Evolutionary conservation across 1,284 basidiomycete genomes (phyloP), one percentile per base, ranked within the genome.

Genomic region (Apiotrichum gamsii): DNA sequence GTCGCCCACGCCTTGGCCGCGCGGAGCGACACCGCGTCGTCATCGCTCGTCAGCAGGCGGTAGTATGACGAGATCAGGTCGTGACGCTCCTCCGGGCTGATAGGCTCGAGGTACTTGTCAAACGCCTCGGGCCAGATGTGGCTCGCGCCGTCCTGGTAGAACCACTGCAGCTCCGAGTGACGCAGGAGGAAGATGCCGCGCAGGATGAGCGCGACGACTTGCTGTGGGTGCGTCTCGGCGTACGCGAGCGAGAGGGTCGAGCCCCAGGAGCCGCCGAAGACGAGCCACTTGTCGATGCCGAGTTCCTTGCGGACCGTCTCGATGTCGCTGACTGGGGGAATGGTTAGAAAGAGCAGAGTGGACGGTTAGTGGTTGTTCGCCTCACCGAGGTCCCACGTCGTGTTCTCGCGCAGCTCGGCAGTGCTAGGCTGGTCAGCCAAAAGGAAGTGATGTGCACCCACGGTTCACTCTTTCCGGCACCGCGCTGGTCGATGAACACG

Each of bases 211-310:
- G 79, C 83, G 65, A 82, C 83, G 32, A 91, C 87, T 15, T 81
- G 79, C 21, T 85, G 81, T 0, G 91, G 89, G 64, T 95, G 85
- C 4, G 80, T 75, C 75, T 95, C 84, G 5, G 91, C 81, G 69
- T 96, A 96, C 1, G 84, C 85, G 28, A 97, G 72, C 11, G 87
- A 79, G n/a, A 95, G 77, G 1, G 90, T 94, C 3, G 87, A 91
- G 3, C 91, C 91, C 89, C 89, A 91, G 25, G 85, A 88, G 8
- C 90, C 90, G 33, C 90, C 90, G 65, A 93, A 94, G 23, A 93
- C 86, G 47, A 90, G 82, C 90, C 88, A 93, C 63, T 82, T 87
- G n/a, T 87, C 82, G 46, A 88, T 77, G 25, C 71, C 72, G 3
- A 94, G 77, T 52, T 84, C 78, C 59, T 82, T 76, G 43, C 91